Evolutionary conservation across 495 filamentous ascomycete species (phyloP).

Genomic region (Amphirosellinia nigrospora): DNA sequence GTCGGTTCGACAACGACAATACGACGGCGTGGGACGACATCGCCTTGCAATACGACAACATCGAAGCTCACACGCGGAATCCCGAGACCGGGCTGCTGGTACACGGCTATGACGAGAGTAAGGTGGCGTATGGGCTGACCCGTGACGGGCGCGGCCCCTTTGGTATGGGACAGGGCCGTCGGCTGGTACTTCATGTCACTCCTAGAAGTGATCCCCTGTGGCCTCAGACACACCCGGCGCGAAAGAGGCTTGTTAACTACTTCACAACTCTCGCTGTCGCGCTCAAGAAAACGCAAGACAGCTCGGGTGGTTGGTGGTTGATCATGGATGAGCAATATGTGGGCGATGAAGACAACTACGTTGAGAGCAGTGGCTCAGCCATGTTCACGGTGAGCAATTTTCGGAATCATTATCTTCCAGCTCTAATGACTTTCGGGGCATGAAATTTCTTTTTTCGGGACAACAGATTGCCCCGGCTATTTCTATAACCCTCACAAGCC

Average conservation of each 20-base stretch:
- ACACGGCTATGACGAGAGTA: conserved; percentile 65
- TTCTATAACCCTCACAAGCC: too few species aligned
- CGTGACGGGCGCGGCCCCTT: conserved; percentile 58
- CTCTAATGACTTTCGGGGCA: too few species aligned
- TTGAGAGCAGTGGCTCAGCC: conserved; percentile 64
- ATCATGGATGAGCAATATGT: conserved; percentile 56
- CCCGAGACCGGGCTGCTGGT: conserved; percentile 53
- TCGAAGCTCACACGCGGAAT: conserved; percentile 59
- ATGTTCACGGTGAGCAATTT: too few species aligned
- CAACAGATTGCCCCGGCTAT: too few species aligned
- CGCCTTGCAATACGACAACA: conserved; percentile 57
- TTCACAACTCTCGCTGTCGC: conserved; percentile 50
- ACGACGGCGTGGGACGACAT: conserved; percentile 51
- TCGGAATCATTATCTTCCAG: too few species aligned
- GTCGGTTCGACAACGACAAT: conserved; percentile 47
- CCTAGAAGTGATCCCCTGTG: conserved; percentile 61
- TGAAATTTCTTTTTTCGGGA: too few species aligned
- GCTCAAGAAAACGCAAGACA: conserved; percentile 53
- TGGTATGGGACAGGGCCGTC: conserved; percentile 63
- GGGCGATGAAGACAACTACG: conserved; percentile 60
- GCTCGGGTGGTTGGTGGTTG: conserved; percentile 65
- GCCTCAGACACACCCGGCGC: conserved; percentile 41
- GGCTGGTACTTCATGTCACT: conserved; percentile 68
- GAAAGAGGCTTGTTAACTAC: conserved; percentile 43
- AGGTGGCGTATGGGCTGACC: conserved; percentile 62